Base-by-base conservation (phyloP, 805 yeast species). In the Nematodospora valgi region DNA sequence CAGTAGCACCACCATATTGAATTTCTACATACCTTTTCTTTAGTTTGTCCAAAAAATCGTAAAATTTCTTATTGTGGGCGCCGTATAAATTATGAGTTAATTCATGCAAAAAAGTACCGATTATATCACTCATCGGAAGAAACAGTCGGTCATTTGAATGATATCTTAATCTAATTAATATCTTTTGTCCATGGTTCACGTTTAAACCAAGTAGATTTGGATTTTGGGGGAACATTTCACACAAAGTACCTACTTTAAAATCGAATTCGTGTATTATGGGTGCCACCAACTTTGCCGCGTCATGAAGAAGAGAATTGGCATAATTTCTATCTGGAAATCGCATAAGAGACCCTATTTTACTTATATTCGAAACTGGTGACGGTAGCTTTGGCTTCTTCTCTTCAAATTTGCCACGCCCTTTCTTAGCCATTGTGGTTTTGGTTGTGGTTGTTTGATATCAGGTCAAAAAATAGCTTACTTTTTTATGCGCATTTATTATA, bases 51-150 rank as follows among this genome's bases (percentile, higher is more conserved):
- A 87, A 56, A 33, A 71, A 70, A 33, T 62, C 62, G 52, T 86
- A 86, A 52, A 91, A 91, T 39, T 59, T 60, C 2, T 62, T 72
- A 61, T 91, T 82, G 52, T 91, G 98, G 0, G 95, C 84, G 0
- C 96, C 96, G 49, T 64, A 64, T 14, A 68, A 53, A 54, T 87
- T 89, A 54, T 91, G 98, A 2, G 86, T 75, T 27, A 91, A 65
- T 54, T 91, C 98, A 57, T 91, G 98, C 4, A 91, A 63, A 78
- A 88, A 74, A 0, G 96, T 87, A 1, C 88, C 95, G 17, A 89
- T 52, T 2, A 89, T 59, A 33, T 78, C 79, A 3, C 78, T 70
- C 57, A 80, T 61, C 1, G 88, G 81, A 13, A 79, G 53, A 53
- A 89, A 88, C 56, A 54, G 57, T 10, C 56, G 37, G n/a, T 57